These are phyloP conservation scores for Novymonas esmeraldas DNA, from an alignment of 208 protist species.

Conservation along the genomic window DNA sequence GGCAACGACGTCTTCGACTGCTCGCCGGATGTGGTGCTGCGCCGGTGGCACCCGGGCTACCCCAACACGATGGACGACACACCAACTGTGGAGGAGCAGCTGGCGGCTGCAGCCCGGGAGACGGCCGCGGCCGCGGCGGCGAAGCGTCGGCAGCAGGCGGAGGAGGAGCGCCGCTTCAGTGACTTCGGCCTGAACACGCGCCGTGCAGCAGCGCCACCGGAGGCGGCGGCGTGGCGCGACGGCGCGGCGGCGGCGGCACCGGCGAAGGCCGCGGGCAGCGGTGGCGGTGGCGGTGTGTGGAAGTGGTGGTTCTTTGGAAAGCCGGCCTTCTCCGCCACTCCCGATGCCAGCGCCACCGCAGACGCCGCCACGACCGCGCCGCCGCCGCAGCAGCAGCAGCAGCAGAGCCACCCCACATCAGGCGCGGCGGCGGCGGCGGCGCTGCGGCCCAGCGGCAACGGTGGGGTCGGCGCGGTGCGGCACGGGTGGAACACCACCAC, in stretches of 20 bases:
- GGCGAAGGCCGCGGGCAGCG: background rate
- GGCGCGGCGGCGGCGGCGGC: constrained; percentile 1
- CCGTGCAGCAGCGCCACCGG: constrained; percentile 6
- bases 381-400: background rate
- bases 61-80: constrained; percentile 82
- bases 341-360: background rate
- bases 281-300: background rate
- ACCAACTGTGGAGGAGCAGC: constrained; percentile 66
- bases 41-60: constrained; percentile 88
- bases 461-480: background rate
- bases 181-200: constrained; percentile 14
- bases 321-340: constrained; percentile 4
- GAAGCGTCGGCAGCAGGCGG: constrained; percentile 17
- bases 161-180: constrained; percentile 14
- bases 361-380: background rate
- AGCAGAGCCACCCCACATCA: background rate
- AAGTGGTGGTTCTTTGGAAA: constrained; percentile 30
- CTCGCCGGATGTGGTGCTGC: constrained; percentile 68
- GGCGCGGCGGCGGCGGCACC: background rate
- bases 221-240: constrained; percentile 17
- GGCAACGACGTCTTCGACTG: constrained; percentile 81
- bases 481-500: constrained; percentile 7
- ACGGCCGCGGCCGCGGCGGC: constrained; percentile 19
- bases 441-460: background rate
- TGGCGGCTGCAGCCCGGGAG: constrained; percentile 29